Evolutionary conservation across 2,329 filamentous ascomycete species (phyloP), one percentile per base, ranked within the genome.

Genomic region (Hypoxylon sp.): DNA sequence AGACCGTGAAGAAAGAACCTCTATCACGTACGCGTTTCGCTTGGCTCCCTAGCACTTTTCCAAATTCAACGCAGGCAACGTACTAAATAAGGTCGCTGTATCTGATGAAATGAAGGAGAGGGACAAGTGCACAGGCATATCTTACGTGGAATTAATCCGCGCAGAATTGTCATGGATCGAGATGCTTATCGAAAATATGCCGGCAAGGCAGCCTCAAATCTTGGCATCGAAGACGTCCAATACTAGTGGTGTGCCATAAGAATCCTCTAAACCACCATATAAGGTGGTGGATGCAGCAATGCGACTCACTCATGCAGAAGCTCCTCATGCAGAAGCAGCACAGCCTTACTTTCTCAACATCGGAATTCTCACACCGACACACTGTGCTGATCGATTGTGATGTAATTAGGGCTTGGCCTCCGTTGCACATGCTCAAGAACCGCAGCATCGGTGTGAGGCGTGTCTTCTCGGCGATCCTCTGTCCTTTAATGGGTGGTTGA

Each of bases 221-320:
- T n/a, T 9, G 36, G 25, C 25, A 28, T 28, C 25, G 6, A 28
- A 28, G 25, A 6, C 36, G 36, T 5, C 36, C 36, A 5, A 41
- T n/a, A 41, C n/a, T 41, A 41, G 36, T n/a, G 36, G n/a, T n/a
- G 36, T n/a, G 36, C 36, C 36, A 41, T 41, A 41, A 41, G 34
- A 13, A n/a, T 38, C 23, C 23, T 25, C 23, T 25, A 25, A 25
- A 25, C 23, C 23, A 25, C 23, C 23, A 25, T 25, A 25, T 25
- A 2, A 25, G 23, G 23, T 25, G 23, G 23, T 9, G 38, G 38
- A n/a, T 14, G 34, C 34, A 38, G 14, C 36, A 41, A 41, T 41
- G 2, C 36, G 6, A n/a, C 14, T 7, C 17, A 41, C n/a, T 41
- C 14, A 2, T 17, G n/a, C 2, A 6, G n/a, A 5, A 41, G 36